A percentile compares a stretch with the other conserved stretches of the same genome.
Evolutionary conservation across 371 early-diverging fungal genomes (phyloP).

Genomic region (Apophysomyces sp.): DNA sequence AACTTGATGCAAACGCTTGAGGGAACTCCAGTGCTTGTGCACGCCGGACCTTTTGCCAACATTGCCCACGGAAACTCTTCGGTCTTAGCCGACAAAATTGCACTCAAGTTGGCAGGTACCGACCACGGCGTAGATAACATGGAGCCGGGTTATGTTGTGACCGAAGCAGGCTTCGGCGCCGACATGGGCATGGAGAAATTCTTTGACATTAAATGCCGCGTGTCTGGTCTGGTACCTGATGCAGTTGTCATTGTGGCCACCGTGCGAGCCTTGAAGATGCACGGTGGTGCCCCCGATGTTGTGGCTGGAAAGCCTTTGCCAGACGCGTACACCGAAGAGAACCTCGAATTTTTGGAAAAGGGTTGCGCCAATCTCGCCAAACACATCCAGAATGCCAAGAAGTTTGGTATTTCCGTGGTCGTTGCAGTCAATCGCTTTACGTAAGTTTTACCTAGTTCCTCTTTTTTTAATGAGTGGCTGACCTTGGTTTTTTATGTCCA

Average conservation of each 20-base stretch:
- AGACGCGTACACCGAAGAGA: constrained; percentile 84
- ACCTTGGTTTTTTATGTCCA: constrained; percentile 6
- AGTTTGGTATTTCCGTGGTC: constrained; percentile 89
- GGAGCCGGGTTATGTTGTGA: constrained; percentile 89
- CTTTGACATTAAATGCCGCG: constrained; percentile 97
- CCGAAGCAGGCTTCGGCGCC: constrained; percentile 98
- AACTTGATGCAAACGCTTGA: constrained; percentile 98
- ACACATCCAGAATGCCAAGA: constrained; percentile 89
- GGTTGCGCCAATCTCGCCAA: constrained; percentile 86
- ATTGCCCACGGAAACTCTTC: constrained; percentile 97
- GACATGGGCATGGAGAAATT: constrained; percentile 99
- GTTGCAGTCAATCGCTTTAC: constrained; percentile 94
- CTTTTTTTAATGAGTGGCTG: too few relatives aligned
- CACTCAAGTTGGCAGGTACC: constrained; percentile 87
- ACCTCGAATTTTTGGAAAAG: constrained; percentile 76
- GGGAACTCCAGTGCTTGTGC: constrained; percentile 97
- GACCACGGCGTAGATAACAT: constrained; percentile 49
- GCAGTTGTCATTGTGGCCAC: constrained; percentile 97
- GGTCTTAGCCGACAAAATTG: constrained; percentile 91
- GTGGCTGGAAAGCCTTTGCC: constrained; percentile 89
- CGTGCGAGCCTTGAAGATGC: constrained; percentile 94
- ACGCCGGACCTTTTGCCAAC: constrained; percentile 98
- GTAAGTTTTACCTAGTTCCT: constrained; percentile 31
- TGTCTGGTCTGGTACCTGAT: constrained; percentile 84
- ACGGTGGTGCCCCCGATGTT: constrained; percentile 97